A percentile compares a stretch with the other conserved stretches of the same genome.
These are phyloP conservation scores for Saccharomyces cerevisiae DNA, from an alignment of 805 yeast species.

Conservation along the genomic window DNA sequence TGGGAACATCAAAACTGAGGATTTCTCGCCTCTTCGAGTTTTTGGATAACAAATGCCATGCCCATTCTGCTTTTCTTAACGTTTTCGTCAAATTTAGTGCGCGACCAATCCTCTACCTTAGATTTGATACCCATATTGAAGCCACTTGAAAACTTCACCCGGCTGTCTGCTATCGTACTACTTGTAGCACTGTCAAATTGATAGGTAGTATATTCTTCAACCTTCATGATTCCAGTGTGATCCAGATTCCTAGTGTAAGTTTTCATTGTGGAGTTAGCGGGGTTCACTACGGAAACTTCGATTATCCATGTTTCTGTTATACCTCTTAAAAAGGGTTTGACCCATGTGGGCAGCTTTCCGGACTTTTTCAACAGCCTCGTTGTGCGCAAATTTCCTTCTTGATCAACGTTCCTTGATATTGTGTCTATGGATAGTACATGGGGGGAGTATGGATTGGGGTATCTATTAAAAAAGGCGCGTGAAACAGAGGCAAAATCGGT, in stretches of 20 bases:
- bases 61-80: constrained; percentile 61
- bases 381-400: constrained; percentile 56
- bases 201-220: constrained; percentile 70
- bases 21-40: constrained; percentile 34
- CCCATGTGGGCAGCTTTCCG: constrained; percentile 76
- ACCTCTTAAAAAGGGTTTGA: constrained; percentile 63
- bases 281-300: constrained; percentile 70
- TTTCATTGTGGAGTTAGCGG: constrained; percentile 41
- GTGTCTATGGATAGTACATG: constrained; percentile 85
- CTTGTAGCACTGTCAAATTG: constrained; percentile 27
- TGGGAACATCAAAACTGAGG: not conserved
- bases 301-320: constrained; percentile 72
- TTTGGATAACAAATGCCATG: constrained; percentile 68
- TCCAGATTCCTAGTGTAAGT: constrained; percentile 80
- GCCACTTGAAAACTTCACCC: constrained; percentile 65
- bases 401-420: constrained; percentile 49
- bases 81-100: constrained; percentile 58
- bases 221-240: constrained; percentile 66
- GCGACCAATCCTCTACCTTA: constrained; percentile 78
- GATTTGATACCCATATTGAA: constrained; percentile 50
- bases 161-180: constrained; percentile 43
- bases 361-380: constrained; percentile 68
- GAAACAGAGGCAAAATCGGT: constrained; percentile 67
- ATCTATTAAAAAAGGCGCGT: constrained; percentile 66
- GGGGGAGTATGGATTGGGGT: constrained; percentile 68